Conservation (phyloP, 1,284 basidiomycete genomes). For the Leccinum huronense region DNA sequence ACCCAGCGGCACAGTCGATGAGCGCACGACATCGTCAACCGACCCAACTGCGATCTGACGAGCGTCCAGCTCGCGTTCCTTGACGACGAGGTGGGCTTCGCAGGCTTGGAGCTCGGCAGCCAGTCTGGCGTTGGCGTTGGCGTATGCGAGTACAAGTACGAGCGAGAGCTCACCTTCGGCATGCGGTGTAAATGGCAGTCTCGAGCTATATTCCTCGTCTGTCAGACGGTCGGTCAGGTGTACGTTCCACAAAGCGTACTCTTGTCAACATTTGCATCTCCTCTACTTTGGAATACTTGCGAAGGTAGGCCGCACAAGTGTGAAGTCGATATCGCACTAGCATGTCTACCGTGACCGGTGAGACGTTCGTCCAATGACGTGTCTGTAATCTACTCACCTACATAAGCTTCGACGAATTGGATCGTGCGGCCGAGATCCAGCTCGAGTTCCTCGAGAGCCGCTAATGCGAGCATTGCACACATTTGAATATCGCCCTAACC, state of each 20-base stretch:
- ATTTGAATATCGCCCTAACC: conserved; percentile 71
- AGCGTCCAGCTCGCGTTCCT: no score
- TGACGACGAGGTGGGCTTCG: no score
- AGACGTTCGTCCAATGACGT: conserved; percentile 1
- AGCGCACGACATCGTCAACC: no score
- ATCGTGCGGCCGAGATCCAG: conserved; percentile 44
- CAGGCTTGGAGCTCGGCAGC: no score
- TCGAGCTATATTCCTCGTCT: conserved; percentile 45
- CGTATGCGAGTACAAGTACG: no score
- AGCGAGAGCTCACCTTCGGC: conserved; percentile 44
- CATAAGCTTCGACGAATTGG: conserved; percentile 65
- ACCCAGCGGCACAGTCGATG: no score
- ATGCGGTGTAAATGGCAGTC: conserved; percentile 65
- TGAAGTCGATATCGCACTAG: conserved; percentile 59
- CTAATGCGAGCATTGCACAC: conserved; percentile 64
- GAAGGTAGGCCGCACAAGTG: conserved; percentile 65
- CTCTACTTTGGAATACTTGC: conserved; percentile 56
- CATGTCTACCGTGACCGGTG: conserved; percentile 45
- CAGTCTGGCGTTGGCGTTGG: no score
- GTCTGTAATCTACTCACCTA: conserved; percentile 45
- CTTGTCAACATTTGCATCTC: conserved; percentile 50
- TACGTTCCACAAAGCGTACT: conserved; percentile 36
- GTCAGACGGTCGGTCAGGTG: background rate
- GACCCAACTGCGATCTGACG: no score
- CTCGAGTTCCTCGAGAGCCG: conserved; percentile 56